phyloP scores from a whole-genome alignment of 805 yeast species.

The Jamesozyma jinghongensis region DNA sequence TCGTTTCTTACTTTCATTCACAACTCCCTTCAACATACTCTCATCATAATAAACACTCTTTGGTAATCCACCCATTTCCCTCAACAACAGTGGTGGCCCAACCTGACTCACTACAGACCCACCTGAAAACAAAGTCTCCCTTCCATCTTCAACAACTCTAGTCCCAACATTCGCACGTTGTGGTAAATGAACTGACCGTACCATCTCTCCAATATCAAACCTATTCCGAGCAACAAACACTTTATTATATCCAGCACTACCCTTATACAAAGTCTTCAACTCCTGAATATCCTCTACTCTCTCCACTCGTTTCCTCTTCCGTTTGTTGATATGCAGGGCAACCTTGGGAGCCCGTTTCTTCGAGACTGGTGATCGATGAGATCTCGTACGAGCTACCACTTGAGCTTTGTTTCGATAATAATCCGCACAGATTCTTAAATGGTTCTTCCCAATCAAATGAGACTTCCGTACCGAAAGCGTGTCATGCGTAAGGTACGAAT shows the following conservation, averaged over 20 bases:
- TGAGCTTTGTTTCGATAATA: slow-evolving; percentile 51
- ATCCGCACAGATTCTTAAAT: slow-evolving; percentile 58
- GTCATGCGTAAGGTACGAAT: slow-evolving; percentile 76
- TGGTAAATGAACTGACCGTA: slow-evolving; percentile 17
- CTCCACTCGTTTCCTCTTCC: slow-evolving; percentile 20
- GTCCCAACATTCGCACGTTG: slow-evolving; percentile 21
- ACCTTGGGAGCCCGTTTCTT: no score
- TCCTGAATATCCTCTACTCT: slow-evolving; percentile 7
- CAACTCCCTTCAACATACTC: not conserved
- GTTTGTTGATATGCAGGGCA: no score
- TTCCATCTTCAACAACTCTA: not conserved
- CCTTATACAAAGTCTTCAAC: not conserved
- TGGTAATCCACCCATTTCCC: slow-evolving; percentile 11
- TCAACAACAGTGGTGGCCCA: slow-evolving; percentile 12
- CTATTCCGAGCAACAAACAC: slow-evolving; percentile 20
- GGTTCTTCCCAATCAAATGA: slow-evolving; percentile 71
- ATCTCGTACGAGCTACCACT: no score
- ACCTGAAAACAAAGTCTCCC: not conserved
- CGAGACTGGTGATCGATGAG: no score
- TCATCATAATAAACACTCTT: slow-evolving; percentile 10
- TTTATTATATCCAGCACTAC: slow-evolving; percentile 24
- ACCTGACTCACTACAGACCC: not conserved
- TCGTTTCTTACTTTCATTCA: not conserved
- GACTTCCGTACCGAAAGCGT: slow-evolving; percentile 78
- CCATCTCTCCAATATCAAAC: slow-evolving; percentile 23